Evolutionary conservation across 2,329 filamentous ascomycete genomes (phyloP).

Genomic region (Calonectria multiphialidica): DNA sequence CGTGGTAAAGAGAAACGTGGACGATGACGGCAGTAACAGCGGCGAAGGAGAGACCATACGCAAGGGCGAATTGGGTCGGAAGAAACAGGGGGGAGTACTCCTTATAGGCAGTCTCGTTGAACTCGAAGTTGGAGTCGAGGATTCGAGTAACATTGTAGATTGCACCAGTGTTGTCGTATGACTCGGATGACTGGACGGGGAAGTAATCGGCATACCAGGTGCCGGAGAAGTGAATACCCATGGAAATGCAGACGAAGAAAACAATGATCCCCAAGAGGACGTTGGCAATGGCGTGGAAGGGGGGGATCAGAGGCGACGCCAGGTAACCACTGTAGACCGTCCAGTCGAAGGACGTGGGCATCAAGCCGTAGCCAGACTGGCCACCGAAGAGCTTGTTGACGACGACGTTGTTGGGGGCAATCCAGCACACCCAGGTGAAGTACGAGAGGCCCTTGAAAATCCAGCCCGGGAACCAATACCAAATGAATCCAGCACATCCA

Average conservation of each 20-base stretch:
- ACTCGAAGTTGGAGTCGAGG: constrained; percentile 65
- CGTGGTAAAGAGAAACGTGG: constrained; percentile 68
- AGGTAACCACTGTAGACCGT: constrained; percentile 62
- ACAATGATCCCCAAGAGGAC: constrained; percentile 64
- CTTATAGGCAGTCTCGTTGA: constrained; percentile 71
- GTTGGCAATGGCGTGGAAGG: constrained; percentile 68
- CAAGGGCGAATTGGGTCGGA: constrained; percentile 70
- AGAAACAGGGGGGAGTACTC: constrained; percentile 76
- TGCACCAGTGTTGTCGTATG: constrained; percentile 73
- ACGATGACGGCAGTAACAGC: constrained; percentile 72
- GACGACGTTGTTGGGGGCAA: constrained; percentile 70
- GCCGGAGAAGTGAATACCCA: constrained; percentile 69
- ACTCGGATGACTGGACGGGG: constrained; percentile 70
- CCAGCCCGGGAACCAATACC: constrained; percentile 74
- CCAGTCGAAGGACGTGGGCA: constrained; percentile 72
- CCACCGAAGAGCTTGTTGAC: constrained; percentile 74
- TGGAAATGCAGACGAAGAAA: constrained; percentile 69
- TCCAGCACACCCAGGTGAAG: constrained; percentile 73
- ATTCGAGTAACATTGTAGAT: constrained; percentile 73
- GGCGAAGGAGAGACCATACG: constrained; percentile 76
- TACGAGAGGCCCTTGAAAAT: constrained; percentile 73
- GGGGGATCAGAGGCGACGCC: constrained; percentile 63
- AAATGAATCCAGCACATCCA: constrained; percentile 62
- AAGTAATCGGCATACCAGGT: constrained; percentile 71
- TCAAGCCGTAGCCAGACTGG: constrained; percentile 67